phyloP scores from a whole-genome alignment of 345 rosid species.

The Citrus glauca region DNA sequence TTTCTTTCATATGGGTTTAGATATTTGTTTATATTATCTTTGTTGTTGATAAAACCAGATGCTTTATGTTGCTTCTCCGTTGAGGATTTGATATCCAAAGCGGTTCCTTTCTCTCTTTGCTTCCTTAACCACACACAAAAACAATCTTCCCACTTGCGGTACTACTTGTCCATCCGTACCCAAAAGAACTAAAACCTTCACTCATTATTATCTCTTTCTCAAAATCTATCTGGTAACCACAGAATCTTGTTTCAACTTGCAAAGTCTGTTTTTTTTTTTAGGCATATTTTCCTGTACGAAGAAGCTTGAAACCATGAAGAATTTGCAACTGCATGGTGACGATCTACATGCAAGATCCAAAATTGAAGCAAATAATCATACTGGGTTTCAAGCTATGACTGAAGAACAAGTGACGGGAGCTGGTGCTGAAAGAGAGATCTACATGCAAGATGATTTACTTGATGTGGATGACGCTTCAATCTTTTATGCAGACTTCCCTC shows the following conservation, averaged over 20 bases:
- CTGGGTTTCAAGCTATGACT: conserved; percentile 28
- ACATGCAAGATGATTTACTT: conserved; percentile 52
- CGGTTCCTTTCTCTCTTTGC: conserved; percentile 36
- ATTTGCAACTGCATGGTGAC: conserved; percentile 25
- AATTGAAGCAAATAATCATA: conserved; percentile 12
- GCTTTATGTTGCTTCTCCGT: conserved; percentile 46
- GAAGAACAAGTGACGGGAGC: conserved; percentile 16
- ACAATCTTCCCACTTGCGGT: conserved; percentile 22
- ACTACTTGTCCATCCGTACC: conserved; percentile 38
- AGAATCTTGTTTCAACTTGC: conserved; percentile 17
- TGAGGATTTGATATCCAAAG: conserved; percentile 24
- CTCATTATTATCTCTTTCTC: conserved; percentile 5
- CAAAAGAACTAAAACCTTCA: conserved; percentile 11
- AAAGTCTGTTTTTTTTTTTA: neutral
- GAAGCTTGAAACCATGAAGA: conserved; percentile 20
- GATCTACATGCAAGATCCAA: conserved; percentile 22
- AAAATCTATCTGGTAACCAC: conserved; percentile 11
- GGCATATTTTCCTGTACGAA: neutral
- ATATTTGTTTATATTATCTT: conserved; percentile 7
- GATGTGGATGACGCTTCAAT: conserved; percentile 51
- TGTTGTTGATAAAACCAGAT: conserved; percentile 28
- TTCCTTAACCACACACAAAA: conserved; percentile 32
- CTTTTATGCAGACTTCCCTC: conserved; percentile 63
- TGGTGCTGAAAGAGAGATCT: conserved; percentile 42
- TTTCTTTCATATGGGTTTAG: conserved; percentile 15